Evolutionary conservation across 2,329 filamentous ascomycete genomes (phyloP).

Genomic region (Phoma sp.): DNA sequence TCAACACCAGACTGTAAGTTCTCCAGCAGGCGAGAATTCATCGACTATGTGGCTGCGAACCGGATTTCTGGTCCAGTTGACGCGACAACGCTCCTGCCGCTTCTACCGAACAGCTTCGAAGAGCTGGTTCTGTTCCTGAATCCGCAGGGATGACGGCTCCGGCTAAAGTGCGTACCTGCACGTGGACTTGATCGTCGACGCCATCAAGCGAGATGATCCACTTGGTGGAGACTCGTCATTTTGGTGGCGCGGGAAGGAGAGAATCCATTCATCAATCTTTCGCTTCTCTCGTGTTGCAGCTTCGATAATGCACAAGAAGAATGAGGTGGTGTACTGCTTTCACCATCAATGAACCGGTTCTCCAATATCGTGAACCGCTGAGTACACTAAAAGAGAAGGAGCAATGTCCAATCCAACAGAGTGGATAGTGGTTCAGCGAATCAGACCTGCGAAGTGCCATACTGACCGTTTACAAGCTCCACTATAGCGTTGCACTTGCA

Average conservation of each 20-base stretch:
- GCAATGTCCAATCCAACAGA: neutral
- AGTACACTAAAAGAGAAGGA: constrained; percentile 8
- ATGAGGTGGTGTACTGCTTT: neutral
- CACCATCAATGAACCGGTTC: neutral
- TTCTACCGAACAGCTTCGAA: constrained; percentile 18
- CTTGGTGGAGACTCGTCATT: constrained; percentile 16
- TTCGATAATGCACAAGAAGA: neutral
- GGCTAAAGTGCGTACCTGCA: constrained; percentile 30
- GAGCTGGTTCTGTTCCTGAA: constrained; percentile 22
- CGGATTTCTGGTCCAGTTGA: neutral
- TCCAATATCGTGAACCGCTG: constrained; percentile 3
- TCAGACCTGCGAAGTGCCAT: constrained; percentile 1
- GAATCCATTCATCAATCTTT: neutral
- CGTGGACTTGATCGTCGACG: constrained; percentile 28
- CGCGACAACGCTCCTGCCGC: constrained; percentile 20
- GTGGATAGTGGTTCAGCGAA: neutral
- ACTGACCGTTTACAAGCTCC: constrained; percentile 7
- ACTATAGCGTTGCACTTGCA: constrained; percentile 8
- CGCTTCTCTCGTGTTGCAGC: constrained; percentile 1
- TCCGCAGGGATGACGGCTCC: constrained; percentile 17
- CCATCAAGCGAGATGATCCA: constrained; percentile 23
- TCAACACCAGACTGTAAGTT: neutral
- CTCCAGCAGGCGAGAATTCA: neutral
- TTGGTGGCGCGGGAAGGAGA: constrained; percentile 12
- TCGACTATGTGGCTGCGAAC: neutral